Evolutionary conservation across 2,329 filamentous ascomycete species (phyloP).

Genomic region (Aspergillus hortae): DNA sequence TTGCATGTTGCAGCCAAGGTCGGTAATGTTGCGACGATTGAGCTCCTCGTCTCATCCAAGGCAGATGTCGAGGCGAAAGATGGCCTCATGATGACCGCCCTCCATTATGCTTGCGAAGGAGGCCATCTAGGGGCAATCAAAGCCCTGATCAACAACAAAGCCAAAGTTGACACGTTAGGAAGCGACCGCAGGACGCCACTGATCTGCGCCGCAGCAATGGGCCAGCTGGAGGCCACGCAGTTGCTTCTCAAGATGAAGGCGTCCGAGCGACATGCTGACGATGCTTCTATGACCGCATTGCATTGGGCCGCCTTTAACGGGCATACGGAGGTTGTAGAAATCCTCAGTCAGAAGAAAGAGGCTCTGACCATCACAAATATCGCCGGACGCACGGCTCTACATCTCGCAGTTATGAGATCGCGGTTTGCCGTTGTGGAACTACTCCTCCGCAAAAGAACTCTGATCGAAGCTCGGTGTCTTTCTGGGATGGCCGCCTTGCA

Average conservation of each 20-base stretch:
- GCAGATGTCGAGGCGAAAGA: conserved; percentile 38
- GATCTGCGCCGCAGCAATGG: conserved; percentile 33
- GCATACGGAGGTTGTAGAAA: conserved; percentile 32
- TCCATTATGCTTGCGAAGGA: conserved; percentile 34
- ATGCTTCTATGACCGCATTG: conserved; percentile 34
- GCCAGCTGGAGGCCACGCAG: conserved; percentile 23
- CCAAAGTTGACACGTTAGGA: conserved; percentile 30
- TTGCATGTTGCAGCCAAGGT: conserved; percentile 33
- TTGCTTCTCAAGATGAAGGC: conserved; percentile 32
- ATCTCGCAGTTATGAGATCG: conserved; percentile 33
- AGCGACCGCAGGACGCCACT: conserved; percentile 33
- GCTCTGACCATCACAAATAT: conserved; percentile 24
- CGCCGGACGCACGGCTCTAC: conserved; percentile 32
- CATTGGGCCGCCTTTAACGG: conserved; percentile 40
- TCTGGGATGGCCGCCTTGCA: conserved; percentile 32
- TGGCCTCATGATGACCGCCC: conserved; percentile 31
- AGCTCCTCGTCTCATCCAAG: conserved; percentile 28
- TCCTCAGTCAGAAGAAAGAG: conserved; percentile 30
- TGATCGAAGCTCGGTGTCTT: conserved; percentile 28
- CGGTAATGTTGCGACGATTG: conserved; percentile 31
- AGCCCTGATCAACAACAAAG: conserved; percentile 30
- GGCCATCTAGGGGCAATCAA: conserved; percentile 25
- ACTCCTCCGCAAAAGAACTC: conserved; percentile 30
- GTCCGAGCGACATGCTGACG: conserved; percentile 22
- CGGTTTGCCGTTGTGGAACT: conserved; percentile 37